These are phyloP conservation scores for Ophiostoma quercus DNA, from an alignment of 2,329 filamentous ascomycete genomes.

Conservation along the genomic window DNA sequence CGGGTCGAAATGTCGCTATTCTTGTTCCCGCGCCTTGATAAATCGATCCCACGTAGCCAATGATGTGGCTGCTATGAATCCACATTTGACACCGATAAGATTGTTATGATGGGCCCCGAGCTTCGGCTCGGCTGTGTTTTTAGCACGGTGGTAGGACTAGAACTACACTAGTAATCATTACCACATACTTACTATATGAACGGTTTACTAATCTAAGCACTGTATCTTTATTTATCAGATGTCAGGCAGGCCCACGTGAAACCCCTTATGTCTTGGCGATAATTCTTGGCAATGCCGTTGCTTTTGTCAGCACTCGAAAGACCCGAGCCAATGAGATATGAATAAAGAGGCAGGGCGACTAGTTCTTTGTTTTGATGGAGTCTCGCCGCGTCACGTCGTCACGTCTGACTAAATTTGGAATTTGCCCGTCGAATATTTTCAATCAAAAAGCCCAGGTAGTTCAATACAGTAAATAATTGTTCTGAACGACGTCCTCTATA, in stretches of 20 bases:
- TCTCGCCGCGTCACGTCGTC: neutral
- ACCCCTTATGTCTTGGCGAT: neutral
- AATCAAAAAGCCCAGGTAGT: too few relatives aligned
- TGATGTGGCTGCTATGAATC: neutral
- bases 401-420: too few relatives aligned
- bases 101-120: neutral
- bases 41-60: too few relatives aligned
- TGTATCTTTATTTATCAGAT: neutral
- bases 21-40: neutral
- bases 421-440: too few relatives aligned
- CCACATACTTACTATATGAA: neutral
- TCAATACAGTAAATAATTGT: too few relatives aligned
- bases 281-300: neutral
- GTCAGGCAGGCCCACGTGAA: neutral
- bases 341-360: neutral
- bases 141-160: neutral
- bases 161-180: neutral
- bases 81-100: neutral
- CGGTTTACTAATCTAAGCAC: neutral
- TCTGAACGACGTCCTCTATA: too few relatives aligned
- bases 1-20: neutral
- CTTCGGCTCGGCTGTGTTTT: neutral
- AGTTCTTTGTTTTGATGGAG: neutral
- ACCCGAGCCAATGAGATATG: neutral
- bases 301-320: neutral